phyloP scores from a whole-genome alignment of 1,284 basidiomycete species.

The Singerocomus inundabilis region DNA sequence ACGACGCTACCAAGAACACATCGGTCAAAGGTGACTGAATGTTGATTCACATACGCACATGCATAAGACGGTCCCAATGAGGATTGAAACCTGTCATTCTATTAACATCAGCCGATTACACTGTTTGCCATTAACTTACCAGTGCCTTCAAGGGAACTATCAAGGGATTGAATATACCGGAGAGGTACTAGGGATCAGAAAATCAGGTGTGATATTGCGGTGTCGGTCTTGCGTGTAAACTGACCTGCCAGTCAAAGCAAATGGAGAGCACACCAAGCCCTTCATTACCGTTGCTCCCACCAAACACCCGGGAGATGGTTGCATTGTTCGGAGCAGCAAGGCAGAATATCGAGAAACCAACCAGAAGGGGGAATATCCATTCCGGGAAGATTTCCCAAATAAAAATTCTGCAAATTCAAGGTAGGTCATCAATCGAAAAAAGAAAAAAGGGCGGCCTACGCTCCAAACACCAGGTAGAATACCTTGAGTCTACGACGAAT shows the following conservation, averaged over 20 bases:
- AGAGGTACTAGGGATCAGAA: constrained; percentile 41
- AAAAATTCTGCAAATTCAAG: constrained; percentile 38
- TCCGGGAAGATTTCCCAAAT: constrained; percentile 53
- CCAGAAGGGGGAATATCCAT: constrained; percentile 51
- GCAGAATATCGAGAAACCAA: constrained; percentile 56
- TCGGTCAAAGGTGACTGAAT: constrained; percentile 1
- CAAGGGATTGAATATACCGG: constrained; percentile 40
- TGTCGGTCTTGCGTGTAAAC: not conserved
- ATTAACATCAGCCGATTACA: not conserved
- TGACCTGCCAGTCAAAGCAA: constrained; percentile 56
- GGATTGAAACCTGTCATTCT: constrained; percentile 36
- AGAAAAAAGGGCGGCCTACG: constrained; percentile 22
- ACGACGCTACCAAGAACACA: constrained; percentile 34
- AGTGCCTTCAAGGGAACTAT: constrained; percentile 45
- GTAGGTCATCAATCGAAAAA: not conserved
- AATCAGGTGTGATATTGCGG: not conserved
- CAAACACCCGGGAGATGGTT: constrained; percentile 55
- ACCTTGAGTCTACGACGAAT: constrained; percentile 44
- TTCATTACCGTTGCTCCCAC: constrained; percentile 61
- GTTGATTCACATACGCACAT: constrained; percentile 32
- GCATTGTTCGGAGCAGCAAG: constrained; percentile 49
- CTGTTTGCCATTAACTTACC: constrained; percentile 12
- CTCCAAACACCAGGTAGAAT: constrained; percentile 50
- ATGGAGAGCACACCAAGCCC: constrained; percentile 50
- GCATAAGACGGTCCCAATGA: constrained; percentile 45